These are phyloP conservation scores for Phytophthora megakarya DNA, from an alignment of 352 stramenopile genomes.

Conservation along the genomic window DNA sequence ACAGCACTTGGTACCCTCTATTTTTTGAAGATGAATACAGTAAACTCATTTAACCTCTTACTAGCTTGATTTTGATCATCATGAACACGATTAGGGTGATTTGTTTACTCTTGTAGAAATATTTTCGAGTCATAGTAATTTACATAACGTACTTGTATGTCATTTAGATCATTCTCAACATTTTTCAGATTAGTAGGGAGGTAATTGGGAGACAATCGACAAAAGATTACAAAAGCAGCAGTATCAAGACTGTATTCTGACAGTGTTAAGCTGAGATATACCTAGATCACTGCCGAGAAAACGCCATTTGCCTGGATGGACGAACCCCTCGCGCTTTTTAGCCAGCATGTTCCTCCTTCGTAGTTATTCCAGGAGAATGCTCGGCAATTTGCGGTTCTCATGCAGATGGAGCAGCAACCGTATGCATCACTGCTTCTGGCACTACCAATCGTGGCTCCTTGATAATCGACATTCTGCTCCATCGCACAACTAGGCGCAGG, in stretches of 20 bases:
- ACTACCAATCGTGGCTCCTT: constrained; percentile 16
- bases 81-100: too few species aligned
- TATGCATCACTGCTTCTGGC: constrained; percentile 19
- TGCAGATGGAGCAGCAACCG: constrained; percentile 39
- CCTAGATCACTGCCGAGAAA: constrained; percentile 13
- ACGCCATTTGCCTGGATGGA: constrained; percentile 1
- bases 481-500: constrained; percentile 34
- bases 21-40: constrained; percentile 20
- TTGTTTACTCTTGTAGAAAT: too few species aligned
- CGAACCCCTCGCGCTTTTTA: constrained; percentile 54
- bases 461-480: constrained; percentile 39
- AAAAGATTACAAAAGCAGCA: constrained; percentile 18
- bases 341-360: constrained; percentile 61
- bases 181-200: neutral
- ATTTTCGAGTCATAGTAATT: too few species aligned
- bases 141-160: too few species aligned
- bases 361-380: constrained; percentile 58
- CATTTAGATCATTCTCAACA: constrained; percentile 3
- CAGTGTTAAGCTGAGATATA: neutral
- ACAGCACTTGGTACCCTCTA: constrained; percentile 14
- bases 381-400: constrained; percentile 29
- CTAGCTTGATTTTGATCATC: neutral
- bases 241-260: constrained; percentile 1
- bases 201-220: constrained; percentile 19
- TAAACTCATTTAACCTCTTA: neutral